phyloP scores from a whole-genome alignment of 2,329 filamentous ascomycete species.

The Neopestalotiopsis sp. region DNA sequence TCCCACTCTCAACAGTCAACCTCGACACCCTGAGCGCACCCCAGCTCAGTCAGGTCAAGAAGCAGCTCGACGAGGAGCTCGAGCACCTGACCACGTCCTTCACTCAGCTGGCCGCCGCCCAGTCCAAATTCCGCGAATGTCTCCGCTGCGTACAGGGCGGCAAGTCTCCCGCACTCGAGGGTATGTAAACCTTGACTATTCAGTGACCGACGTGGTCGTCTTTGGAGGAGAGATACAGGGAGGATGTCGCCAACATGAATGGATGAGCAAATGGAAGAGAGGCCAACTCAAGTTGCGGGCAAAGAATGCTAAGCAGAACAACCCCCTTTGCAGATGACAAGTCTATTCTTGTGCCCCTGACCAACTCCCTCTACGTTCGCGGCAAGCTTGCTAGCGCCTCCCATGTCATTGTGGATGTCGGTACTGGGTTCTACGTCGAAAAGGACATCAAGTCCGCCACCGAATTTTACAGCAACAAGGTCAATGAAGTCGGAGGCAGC shows the following conservation, averaged over 20 bases:
- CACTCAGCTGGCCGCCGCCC: conserved; percentile 85
- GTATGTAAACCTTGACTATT: conserved; percentile 25
- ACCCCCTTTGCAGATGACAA: conserved; percentile 42
- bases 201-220: no score
- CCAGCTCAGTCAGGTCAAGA: conserved; percentile 90
- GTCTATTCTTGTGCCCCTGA: conserved; percentile 87
- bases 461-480: conserved; percentile 62
- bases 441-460: conserved; percentile 59
- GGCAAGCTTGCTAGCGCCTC: conserved; percentile 77
- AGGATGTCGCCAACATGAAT: neutral
- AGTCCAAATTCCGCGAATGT: conserved; percentile 91
- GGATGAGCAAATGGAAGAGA: no score
- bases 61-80: conserved; percentile 94
- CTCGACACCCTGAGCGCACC: conserved; percentile 80
- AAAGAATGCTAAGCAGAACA: neutral
- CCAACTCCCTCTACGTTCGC: conserved; percentile 91
- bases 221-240: no score
- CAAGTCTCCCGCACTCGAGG: conserved; percentile 43
- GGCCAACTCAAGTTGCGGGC: no score
- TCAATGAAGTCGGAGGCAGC: conserved; percentile 57
- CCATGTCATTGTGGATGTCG: conserved; percentile 87
- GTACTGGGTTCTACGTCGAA: conserved; percentile 81
- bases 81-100: conserved; percentile 93
- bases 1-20: conserved; percentile 49
- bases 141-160: conserved; percentile 75